These are phyloP conservation scores for Saccharomyces pastorianus DNA, from an alignment of 1,139 yeast species.

Conservation along the genomic window DNA sequence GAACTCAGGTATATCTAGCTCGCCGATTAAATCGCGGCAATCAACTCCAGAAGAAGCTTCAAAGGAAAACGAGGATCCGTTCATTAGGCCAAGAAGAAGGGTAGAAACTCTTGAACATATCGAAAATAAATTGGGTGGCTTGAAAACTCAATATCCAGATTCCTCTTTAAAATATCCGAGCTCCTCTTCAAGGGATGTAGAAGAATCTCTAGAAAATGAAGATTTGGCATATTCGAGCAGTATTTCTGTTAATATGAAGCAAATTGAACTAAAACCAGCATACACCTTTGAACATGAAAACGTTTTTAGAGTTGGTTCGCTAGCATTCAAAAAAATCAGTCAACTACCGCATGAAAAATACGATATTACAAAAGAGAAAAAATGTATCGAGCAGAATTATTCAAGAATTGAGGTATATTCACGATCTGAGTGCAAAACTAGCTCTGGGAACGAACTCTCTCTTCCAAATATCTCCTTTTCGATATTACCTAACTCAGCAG, in stretches of 20 bases:
- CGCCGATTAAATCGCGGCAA: not conserved
- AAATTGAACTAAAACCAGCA: constrained; percentile 17
- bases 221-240: constrained; percentile 6
- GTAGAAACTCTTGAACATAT: constrained; percentile 21
- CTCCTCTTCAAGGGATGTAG: not conserved
- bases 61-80: not conserved
- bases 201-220: not conserved
- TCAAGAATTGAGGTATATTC: not conserved
- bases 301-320: constrained; percentile 8
- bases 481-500: constrained; percentile 1
- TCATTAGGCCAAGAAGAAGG: constrained; percentile 4
- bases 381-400: not conserved
- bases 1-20: not conserved
- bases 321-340: constrained; percentile 10
- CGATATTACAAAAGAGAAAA: constrained; percentile 2
- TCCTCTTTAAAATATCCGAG: not conserved
- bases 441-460: not conserved
- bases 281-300: constrained; percentile 7
- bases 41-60: not conserved
- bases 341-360: constrained; percentile 1
- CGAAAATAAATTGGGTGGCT: constrained; percentile 9
- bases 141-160: constrained; percentile 1
- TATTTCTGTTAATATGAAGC: constrained; percentile 18
- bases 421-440: not conserved
- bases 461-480: constrained; percentile 6